These are phyloP conservation scores for Sporothrix mexicana DNA, from an alignment of 2,329 filamentous ascomycete genomes.

Conservation along the genomic window DNA sequence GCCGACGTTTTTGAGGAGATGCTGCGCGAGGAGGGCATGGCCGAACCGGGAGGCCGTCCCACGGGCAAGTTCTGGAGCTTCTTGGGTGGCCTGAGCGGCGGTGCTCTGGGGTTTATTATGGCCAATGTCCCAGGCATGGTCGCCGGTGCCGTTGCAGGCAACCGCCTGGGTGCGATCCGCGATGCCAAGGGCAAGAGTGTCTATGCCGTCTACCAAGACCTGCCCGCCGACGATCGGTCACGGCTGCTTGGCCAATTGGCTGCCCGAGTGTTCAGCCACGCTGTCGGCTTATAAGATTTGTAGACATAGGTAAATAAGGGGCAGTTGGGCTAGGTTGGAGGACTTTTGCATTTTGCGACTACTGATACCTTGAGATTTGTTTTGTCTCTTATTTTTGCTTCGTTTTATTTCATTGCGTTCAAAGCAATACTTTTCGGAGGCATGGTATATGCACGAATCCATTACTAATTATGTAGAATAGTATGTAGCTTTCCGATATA, in stretches of 20 bases:
- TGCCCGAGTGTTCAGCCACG: conserved; percentile 82
- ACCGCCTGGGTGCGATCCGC: conserved; percentile 84
- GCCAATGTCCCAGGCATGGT: conserved; percentile 89
- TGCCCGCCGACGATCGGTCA: conserved; percentile 82
- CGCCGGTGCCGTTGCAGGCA: conserved; percentile 90
- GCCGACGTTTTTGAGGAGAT: conserved; percentile 88
- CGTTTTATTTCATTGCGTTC: conserved; percentile 6
- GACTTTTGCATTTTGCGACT: background rate
- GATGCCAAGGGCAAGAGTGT: conserved; percentile 95
- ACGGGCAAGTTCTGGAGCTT: conserved; percentile 85
- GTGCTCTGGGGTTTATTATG: conserved; percentile 91
- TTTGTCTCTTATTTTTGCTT: background rate
- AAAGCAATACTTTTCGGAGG: background rate
- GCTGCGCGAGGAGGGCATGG: conserved; percentile 84
- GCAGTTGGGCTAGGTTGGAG: no score
- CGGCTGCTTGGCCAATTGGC: conserved; percentile 83
- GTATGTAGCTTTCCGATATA: background rate
- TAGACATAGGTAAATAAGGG: background rate
- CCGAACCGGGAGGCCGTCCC: conserved; percentile 65
- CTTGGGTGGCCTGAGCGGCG: conserved; percentile 84
- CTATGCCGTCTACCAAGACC: conserved; percentile 86
- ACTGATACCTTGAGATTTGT: conserved; percentile 7
- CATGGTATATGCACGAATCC: background rate
- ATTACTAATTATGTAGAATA: conserved; percentile 6
- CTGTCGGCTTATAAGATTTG: conserved; percentile 47